Conservation (phyloP, 345 rosid species). For the Passiflora organensis region DNA sequence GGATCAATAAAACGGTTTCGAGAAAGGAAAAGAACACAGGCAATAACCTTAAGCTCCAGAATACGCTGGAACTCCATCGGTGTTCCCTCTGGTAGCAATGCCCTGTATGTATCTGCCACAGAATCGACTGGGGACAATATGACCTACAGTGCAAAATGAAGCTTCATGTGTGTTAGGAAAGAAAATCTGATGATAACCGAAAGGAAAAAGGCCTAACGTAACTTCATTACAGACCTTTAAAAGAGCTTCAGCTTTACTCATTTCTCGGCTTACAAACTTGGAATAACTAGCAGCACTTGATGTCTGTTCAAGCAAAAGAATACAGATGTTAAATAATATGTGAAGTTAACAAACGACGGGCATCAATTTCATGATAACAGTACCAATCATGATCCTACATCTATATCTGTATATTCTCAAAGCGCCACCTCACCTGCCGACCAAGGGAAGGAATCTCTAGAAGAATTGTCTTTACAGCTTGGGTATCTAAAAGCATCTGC, state of each 20-base stretch:
- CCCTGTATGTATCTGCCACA: conserved; percentile 92
- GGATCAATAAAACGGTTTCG: no score
- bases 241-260: conserved; percentile 99
- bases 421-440: conserved; percentile 59
- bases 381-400: background rate
- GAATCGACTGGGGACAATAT: conserved; percentile 94
- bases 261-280: conserved; percentile 95
- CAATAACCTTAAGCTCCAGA: conserved; percentile 78
- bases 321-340: background rate
- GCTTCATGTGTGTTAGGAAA: background rate
- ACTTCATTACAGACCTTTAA: conserved; percentile 55
- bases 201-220: background rate
- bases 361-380: no score
- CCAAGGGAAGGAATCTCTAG: conserved; percentile 93
- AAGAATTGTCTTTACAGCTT: conserved; percentile 95
- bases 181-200: background rate
- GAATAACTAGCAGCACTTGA: conserved; percentile 83
- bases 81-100: conserved; percentile 95
- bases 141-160: conserved; percentile 46
- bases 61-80: conserved; percentile 98
- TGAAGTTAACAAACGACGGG: background rate
- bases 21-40: background rate
- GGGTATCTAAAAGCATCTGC: conserved; percentile 97
- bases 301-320: conserved; percentile 41
- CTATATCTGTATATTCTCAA: conserved; percentile 1